These are phyloP conservation scores for Coemansia sp. DNA, from an alignment of 192 early-diverging fungal genomes.

Conservation along the genomic window DNA sequence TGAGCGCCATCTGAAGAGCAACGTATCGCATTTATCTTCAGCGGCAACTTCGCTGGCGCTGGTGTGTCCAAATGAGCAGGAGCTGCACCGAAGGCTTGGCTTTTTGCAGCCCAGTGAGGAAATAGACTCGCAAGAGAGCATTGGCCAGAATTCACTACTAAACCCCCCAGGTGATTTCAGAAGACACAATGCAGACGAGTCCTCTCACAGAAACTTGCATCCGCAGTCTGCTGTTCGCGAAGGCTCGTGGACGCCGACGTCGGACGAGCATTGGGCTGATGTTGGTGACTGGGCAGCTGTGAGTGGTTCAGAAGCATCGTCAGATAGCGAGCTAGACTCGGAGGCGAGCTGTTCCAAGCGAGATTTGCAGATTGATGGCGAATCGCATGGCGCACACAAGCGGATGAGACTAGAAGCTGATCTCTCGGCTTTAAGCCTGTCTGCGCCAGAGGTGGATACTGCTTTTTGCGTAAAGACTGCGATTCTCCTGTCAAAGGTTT, in stretches of 20 bases:
- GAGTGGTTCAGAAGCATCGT: background rate
- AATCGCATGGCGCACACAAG: background rate
- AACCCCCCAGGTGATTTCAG: background rate
- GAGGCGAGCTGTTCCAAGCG: background rate
- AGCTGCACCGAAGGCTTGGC: background rate
- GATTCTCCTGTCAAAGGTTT: slow-evolving; percentile 35
- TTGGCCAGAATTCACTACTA: background rate
- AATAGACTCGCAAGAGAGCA: background rate
- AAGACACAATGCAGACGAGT: slow-evolving; percentile 25
- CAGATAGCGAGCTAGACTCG: background rate
- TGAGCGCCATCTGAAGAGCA: background rate
- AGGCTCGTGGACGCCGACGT: background rate
- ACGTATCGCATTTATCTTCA: background rate
- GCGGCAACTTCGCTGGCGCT: slow-evolving; percentile 5
- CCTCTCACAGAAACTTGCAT: background rate
- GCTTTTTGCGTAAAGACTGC: slow-evolving; percentile 42
- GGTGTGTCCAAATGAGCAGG: background rate
- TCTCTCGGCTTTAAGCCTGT: too few relatives aligned
- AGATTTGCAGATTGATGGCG: background rate
- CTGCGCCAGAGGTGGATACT: background rate
- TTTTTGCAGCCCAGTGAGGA: background rate
- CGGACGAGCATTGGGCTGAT: slow-evolving; percentile 9
- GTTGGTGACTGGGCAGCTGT: background rate
- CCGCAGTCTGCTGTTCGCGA: background rate
- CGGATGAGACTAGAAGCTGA: background rate